Base-by-base conservation (phyloP, 163 green algal species). In the Chlorella variabilis region DNA sequence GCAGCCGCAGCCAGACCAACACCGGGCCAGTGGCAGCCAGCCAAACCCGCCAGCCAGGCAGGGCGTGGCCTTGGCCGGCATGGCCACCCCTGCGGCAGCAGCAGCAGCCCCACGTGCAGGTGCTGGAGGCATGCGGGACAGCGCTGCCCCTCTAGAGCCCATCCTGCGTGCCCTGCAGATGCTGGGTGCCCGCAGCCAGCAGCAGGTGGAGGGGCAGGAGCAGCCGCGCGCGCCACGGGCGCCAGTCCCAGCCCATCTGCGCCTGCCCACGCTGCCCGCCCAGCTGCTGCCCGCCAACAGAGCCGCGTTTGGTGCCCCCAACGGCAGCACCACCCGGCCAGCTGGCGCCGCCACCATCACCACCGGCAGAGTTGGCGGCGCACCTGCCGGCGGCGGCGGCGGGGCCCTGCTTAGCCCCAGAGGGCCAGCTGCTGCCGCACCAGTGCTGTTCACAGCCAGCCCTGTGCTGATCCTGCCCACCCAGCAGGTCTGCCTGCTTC, bases 131-230 rank as follows among this genome's bases (percentile, higher is more conserved):
- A 21, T 38, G 6, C 9, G 5, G 11, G 59, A 38, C 20, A 62
- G 33, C 15, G 7, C 2, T 41, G 41, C 27, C 4, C 41, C 67
- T 1, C 29, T 75, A 29, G 45, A 77, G 45, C 69, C 69, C n/a
- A 41, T 77, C 20, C 45, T 77, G 69, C 45, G 49, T 15, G 49
- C 49, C 31, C 31, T 77, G 45, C 41, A 73, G 38, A 4, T 73
- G 65, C 65, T 73, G 38, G 65, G 38, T 9, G 29, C 29, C 3
- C 63, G 29, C 4, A 73, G 65, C 38, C 38, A 20, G 31, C 62
- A 70, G 34, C 63, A 71, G 63, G 33, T 4, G 33, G 31, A 29
- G 7, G 2, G 23, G 48, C 31, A 48, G 7, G 29, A 29, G 3
- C 33, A 21, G 23, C 63, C 1, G 63, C 4, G 8, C 38, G 29